A percentile compares a stretch with the other conserved stretches of the same genome.
Conservation (phyloP, 345 rosid species). For the Boechera divaricarpa region DNA sequence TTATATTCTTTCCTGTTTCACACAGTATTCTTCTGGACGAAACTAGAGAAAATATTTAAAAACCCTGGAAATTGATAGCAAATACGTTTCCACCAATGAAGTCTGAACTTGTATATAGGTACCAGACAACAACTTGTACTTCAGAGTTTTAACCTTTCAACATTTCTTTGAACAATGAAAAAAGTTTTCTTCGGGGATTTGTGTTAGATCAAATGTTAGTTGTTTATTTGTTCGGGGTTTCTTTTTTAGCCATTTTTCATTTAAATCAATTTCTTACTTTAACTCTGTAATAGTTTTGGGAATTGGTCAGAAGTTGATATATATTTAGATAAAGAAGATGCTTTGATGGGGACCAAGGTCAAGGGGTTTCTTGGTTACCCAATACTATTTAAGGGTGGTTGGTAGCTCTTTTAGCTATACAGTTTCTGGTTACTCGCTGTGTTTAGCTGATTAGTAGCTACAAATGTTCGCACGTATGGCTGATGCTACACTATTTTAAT, state of each 20-base stretch:
- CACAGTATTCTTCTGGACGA: conserved; percentile 19
- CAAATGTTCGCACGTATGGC: not conserved
- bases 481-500: conserved; percentile 33
- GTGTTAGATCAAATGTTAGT: conserved; percentile 27
- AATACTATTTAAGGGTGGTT: conserved; percentile 16
- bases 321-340: conserved; percentile 11
- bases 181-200: not conserved
- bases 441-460: conserved; percentile 24
- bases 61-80: conserved; percentile 16
- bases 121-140: conserved; percentile 4
- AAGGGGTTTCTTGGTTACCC: conserved; percentile 26
- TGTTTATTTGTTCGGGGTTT: conserved; percentile 11
- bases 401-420: conserved; percentile 17
- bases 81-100: conserved; percentile 17
- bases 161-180: conserved; percentile 1
- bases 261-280: not conserved
- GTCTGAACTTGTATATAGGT: conserved; percentile 23
- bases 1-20: conserved; percentile 29
- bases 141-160: not conserved
- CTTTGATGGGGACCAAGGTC: conserved; percentile 10
- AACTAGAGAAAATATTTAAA: conserved; percentile 12
- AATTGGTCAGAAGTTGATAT: conserved; percentile 18
- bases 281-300: conserved; percentile 25
- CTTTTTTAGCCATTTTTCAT: conserved; percentile 20
- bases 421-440: conserved; percentile 4